Evolutionary conservation across 2,329 filamentous ascomycete genomes (phyloP), one percentile per base, ranked within the genome.

Genomic region (Botrytis byssoidea): DNA sequence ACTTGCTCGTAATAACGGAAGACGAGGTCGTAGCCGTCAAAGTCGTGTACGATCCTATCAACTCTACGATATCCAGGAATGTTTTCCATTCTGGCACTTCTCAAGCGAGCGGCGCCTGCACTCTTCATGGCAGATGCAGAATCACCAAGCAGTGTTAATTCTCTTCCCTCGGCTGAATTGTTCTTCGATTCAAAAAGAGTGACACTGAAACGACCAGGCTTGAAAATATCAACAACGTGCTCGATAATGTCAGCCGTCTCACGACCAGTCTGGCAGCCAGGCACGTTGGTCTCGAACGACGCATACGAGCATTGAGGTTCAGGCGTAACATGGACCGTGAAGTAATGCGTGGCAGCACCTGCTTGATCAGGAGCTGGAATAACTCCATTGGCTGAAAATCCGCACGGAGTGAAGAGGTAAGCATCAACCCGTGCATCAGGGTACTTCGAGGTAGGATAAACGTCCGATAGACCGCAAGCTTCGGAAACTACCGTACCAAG

Each of bases 231-330:
- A 63, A 98, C 94, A 1, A 98, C 96, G 77, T 98, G 94, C 83
- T 97, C 91, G 75, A 99, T 92, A 74, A 98, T 92, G 77, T 97
- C 95, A 40, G 91, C 90, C 0, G 95, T 98, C 81, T 95, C 92
- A 76, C 95, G 92, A 25, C 95, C 95, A 73, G 90, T 93, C 84
- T 97, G 94, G 8, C 90, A 91, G 40, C 94, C 92, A 1, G 96
- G 96, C 6, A 99, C 95, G 79, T 98, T 99, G 77, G 96, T 98
- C 86, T 99, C 96, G 81, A 99, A 99, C 2, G 94, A 98, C 51
- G 96, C 96, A 82, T 97, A 99, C 8, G 95, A 98, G 86, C 95
- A 99, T 80, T 97, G 91, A 22, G 95, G 94, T 86, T 99, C 96
- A 0, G 96, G 96, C 0, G 96, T 99, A 77, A 99, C 96, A 81